Conservation (phyloP, 139 green algal genomes). For the Ettlia oleoabundans region DNA sequence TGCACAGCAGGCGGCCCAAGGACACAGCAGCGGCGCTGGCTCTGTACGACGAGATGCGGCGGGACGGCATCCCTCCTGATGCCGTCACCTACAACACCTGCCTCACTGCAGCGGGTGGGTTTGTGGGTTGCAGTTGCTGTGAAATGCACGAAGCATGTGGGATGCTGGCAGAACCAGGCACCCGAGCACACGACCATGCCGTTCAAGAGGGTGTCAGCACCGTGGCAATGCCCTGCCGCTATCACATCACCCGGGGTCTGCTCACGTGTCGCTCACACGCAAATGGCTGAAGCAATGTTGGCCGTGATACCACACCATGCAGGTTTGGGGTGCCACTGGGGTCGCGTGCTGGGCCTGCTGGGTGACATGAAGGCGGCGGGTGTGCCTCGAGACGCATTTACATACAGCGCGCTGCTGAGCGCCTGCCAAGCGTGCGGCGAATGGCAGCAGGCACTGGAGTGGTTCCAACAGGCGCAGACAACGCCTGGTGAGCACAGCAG, state of each 20-base stretch:
- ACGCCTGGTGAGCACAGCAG: background rate
- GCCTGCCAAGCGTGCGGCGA: slow-evolving; percentile 75
- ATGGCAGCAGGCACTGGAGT: slow-evolving; percentile 71
- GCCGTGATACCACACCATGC: too few species aligned
- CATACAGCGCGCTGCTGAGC: slow-evolving; percentile 79
- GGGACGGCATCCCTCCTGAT: slow-evolving; percentile 42
- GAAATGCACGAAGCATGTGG: too few species aligned
- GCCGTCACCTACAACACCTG: slow-evolving; percentile 57
- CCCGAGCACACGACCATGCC: too few species aligned
- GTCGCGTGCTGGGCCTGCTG: slow-evolving; percentile 32
- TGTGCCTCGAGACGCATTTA: slow-evolving; percentile 75
- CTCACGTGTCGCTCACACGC: too few species aligned
- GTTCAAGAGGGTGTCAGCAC: too few species aligned
- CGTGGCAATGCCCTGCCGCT: too few species aligned
- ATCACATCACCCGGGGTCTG: too few species aligned
- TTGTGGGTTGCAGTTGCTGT: too few species aligned
- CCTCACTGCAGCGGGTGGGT: slow-evolving; percentile 56
- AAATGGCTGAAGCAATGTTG: too few species aligned
- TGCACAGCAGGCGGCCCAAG: slow-evolving; percentile 18
- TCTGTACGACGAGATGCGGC: slow-evolving; percentile 53
- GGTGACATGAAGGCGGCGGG: slow-evolving; percentile 41
- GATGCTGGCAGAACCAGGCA: too few species aligned
- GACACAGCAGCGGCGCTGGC: slow-evolving; percentile 36
- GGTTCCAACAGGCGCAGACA: slow-evolving; percentile 45
- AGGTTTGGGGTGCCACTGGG: slow-evolving; percentile 22